phyloP scores from a whole-genome alignment of 2,329 filamentous ascomycete species.

The Salinomyces thailandicus region DNA sequence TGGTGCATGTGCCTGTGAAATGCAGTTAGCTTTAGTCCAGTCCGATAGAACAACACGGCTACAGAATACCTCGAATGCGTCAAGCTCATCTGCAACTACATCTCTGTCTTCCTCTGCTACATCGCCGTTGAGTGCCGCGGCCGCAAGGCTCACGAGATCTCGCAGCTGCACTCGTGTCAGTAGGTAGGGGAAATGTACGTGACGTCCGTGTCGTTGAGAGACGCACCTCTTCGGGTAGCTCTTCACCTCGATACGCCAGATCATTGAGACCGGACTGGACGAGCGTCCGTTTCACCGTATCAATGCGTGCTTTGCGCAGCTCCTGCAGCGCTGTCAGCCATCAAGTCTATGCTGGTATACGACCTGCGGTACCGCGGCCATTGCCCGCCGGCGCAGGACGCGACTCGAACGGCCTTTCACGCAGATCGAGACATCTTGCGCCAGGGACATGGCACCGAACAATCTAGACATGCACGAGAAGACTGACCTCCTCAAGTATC shows the following conservation, averaged over 20 bases:
- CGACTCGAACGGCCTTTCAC: background rate
- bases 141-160: constrained; percentile 32
- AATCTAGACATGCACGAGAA: too few species aligned
- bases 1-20: constrained; percentile 28
- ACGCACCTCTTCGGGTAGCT: constrained; percentile 31
- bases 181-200: background rate
- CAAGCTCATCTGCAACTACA: constrained; percentile 30
- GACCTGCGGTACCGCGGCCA: background rate
- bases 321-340: constrained; percentile 22
- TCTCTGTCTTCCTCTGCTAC: constrained; percentile 28
- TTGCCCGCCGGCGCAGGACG: background rate
- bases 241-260: constrained; percentile 26
- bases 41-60: too few species aligned
- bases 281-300: constrained; percentile 24
- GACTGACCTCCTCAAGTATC: constrained; percentile 28
- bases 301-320: constrained; percentile 26
- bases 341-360: too few species aligned
- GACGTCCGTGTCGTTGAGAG: too few species aligned
- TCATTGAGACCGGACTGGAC: constrained; percentile 26
- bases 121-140: constrained; percentile 30
- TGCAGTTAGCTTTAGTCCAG: too few species aligned
- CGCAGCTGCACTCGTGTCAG: constrained; percentile 24
- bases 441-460: too few species aligned
- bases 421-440: background rate
- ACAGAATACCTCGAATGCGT: constrained; percentile 29